A percentile compares a stretch with the other conserved stretches of the same genome.
Evolutionary conservation across 2,329 filamentous ascomycete species (phyloP).

Genomic region (Incumbomyces lentus): DNA sequence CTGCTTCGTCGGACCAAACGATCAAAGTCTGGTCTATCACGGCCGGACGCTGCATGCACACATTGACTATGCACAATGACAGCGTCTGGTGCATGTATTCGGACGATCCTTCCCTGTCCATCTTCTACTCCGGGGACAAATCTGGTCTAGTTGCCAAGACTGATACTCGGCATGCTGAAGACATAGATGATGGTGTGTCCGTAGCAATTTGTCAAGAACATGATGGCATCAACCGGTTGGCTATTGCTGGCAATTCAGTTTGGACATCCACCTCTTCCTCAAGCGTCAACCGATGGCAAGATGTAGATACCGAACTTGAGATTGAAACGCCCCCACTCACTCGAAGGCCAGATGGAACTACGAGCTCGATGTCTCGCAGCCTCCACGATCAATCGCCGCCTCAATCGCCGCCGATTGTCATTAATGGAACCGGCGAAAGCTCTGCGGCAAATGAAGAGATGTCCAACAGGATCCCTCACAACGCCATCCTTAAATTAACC

Average conservation of each 20-base stretch:
- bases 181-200: constrained; percentile 79
- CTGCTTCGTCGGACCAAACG: constrained; percentile 89
- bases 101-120: constrained; percentile 68
- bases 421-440: constrained; percentile 4
- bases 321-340: constrained; percentile 47
- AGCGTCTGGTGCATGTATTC: constrained; percentile 96
- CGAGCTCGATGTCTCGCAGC: constrained; percentile 30
- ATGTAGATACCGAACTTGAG: constrained; percentile 68
- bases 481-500: constrained; percentile 70
- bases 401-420: constrained; percentile 24
- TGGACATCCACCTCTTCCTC: constrained; percentile 88
- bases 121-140: constrained; percentile 92
- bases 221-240: constrained; percentile 53
- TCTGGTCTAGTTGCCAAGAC: constrained; percentile 94
- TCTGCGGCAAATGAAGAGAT: constrained; percentile 22
- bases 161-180: constrained; percentile 64
- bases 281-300: constrained; percentile 83
- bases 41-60: constrained; percentile 92
- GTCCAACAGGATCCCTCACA: constrained; percentile 55
- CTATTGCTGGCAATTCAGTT: constrained; percentile 60
- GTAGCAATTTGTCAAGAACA: constrained; percentile 89
- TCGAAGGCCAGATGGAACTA: constrained; percentile 44
- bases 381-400: constrained; percentile 8
- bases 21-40: constrained; percentile 97
- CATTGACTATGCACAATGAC: constrained; percentile 96